These are phyloP conservation scores for Nemania sp. DNA, from an alignment of 2,329 filamentous ascomycete species.

Conservation along the genomic window DNA sequence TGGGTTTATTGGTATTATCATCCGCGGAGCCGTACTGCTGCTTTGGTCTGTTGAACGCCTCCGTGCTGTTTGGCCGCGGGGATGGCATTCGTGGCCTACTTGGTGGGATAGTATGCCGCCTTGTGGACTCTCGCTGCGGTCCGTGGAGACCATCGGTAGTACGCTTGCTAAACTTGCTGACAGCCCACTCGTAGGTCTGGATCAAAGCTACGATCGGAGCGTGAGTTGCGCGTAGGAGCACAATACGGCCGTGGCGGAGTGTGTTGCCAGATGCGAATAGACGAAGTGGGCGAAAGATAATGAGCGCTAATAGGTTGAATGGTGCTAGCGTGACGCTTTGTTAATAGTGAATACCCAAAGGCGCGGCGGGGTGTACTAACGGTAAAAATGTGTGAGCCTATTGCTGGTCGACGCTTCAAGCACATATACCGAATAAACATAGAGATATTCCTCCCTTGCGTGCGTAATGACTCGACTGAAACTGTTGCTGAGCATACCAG, in stretches of 20 bases:
- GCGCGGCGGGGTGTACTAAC: slow-evolving; percentile 29
- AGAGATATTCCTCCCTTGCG: slow-evolving; percentile 76
- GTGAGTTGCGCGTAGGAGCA: slow-evolving; percentile 66
- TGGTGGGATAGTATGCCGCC: slow-evolving; percentile 30
- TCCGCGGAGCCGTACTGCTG: slow-evolving; percentile 39
- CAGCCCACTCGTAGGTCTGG: slow-evolving; percentile 65
- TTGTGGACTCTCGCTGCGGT: slow-evolving; percentile 40
- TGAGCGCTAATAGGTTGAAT: slow-evolving; percentile 74
- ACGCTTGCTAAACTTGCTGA: slow-evolving; percentile 45
- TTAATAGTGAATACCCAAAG: slow-evolving; percentile 17
- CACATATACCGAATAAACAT: slow-evolving; percentile 71
- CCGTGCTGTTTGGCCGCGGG: slow-evolving; percentile 33
- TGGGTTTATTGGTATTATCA: slow-evolving; percentile 45
- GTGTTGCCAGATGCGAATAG: slow-evolving; percentile 66
- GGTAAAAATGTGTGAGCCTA: slow-evolving; percentile 71
- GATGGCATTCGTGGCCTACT: slow-evolving; percentile 33
- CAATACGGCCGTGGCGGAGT: slow-evolving; percentile 65
- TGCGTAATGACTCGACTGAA: slow-evolving; percentile 68
- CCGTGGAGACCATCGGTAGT: slow-evolving; percentile 56
- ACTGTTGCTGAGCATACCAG: slow-evolving; percentile 77
- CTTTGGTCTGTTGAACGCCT: slow-evolving; percentile 29
- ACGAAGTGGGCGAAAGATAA: slow-evolving; percentile 72
- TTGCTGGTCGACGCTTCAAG: slow-evolving; percentile 70
- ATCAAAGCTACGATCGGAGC: slow-evolving; percentile 72
- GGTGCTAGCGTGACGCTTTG: slow-evolving; percentile 47